These are phyloP conservation scores for Colletotrichum musae DNA, from an alignment of 2,329 filamentous ascomycete species.

Conservation along the genomic window DNA sequence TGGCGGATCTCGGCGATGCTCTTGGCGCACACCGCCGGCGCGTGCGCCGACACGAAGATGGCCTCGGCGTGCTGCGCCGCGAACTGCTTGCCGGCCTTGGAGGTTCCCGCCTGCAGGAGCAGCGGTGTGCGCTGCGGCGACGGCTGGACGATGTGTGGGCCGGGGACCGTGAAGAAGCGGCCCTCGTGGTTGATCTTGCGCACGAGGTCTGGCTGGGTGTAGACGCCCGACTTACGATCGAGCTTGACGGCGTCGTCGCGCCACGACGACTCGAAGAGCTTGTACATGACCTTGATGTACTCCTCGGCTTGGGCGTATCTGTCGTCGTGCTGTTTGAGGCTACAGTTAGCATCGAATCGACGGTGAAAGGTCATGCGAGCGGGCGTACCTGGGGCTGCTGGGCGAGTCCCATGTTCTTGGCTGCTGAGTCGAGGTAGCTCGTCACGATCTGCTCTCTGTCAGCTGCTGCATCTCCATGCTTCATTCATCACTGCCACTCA, in stretches of 20 bases:
- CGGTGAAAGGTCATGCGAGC: neutral
- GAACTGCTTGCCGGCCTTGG: constrained; percentile 75
- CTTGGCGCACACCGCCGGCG: constrained; percentile 72
- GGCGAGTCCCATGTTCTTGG: constrained; percentile 73
- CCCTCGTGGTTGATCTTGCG: constrained; percentile 77
- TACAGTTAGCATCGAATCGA: neutral
- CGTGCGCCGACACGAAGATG: constrained; percentile 78
- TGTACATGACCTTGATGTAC: constrained; percentile 76
- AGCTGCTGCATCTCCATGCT: too few relatives aligned
- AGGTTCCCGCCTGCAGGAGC: constrained; percentile 79
- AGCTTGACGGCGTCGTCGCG: constrained; percentile 75
- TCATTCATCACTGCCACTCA: constrained; percentile 45
- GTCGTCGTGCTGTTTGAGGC: constrained; percentile 68
- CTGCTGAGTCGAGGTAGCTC: constrained; percentile 79
- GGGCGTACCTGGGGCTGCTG: constrained; percentile 62
- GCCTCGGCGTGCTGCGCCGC: constrained; percentile 80
- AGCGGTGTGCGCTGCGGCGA: constrained; percentile 78
- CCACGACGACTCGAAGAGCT: constrained; percentile 78
- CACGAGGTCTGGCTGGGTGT: constrained; percentile 66
- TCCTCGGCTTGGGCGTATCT: constrained; percentile 76
- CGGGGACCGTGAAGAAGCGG: constrained; percentile 74
- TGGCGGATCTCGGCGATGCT: constrained; percentile 75
- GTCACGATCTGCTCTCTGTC: constrained; percentile 70
- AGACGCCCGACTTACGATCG: constrained; percentile 71
- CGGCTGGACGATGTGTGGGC: constrained; percentile 76